Conservation (phyloP, 2,329 filamentous ascomycete species). For the Diaporthe nobilis region DNA sequence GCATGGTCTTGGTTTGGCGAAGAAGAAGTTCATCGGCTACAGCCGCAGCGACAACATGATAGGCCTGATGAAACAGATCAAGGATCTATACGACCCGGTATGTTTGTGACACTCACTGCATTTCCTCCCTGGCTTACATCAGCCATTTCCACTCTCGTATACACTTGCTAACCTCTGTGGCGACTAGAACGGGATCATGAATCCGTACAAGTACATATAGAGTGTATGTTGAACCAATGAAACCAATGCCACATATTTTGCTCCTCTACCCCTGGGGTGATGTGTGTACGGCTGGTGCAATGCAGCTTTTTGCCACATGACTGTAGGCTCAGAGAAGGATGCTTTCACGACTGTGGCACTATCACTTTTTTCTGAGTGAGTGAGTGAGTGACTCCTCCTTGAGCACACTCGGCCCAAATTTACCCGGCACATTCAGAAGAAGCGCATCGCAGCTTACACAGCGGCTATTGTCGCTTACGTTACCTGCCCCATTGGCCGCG, state of each 20-base stretch:
- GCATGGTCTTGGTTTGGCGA: conserved; percentile 92
- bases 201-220: conserved; percentile 96
- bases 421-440: not conserved
- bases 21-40: conserved; percentile 96
- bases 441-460: not conserved
- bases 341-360: not conserved
- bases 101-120: conserved; percentile 55
- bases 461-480: conserved; percentile 20
- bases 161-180: not conserved
- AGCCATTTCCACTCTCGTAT: not conserved
- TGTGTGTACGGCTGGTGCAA: not conserved
- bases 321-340: not conserved
- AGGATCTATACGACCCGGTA: conserved; percentile 94
- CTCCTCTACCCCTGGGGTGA: not conserved
- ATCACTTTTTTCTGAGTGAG: not conserved
- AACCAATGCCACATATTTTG: conserved; percentile 10
- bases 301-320: not conserved
- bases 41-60: conserved; percentile 91
- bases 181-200: conserved; percentile 94
- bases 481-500: conserved; percentile 4
- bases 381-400: conserved; percentile 2
- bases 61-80: conserved; percentile 93
- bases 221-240: conserved; percentile 22
- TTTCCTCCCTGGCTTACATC: conserved; percentile 39
- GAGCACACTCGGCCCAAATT: not conserved